These are phyloP conservation scores for Rhododendron kiyosumense DNA, from an alignment of 148 eudicot species.

Conservation along the genomic window DNA sequence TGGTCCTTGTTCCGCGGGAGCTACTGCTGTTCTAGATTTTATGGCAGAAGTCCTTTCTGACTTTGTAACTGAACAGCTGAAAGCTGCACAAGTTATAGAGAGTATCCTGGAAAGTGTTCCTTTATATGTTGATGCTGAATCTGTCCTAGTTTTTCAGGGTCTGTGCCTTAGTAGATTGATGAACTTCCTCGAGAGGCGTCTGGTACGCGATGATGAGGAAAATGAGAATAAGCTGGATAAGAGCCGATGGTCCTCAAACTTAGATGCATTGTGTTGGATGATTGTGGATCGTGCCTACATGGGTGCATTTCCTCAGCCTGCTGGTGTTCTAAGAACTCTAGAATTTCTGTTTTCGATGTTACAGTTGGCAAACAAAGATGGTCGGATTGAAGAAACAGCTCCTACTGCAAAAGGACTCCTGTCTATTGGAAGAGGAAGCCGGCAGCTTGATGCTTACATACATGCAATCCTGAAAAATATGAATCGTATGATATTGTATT, in stretches of 20 bases:
- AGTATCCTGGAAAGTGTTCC: constrained; percentile 83
- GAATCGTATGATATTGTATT: constrained; percentile 78
- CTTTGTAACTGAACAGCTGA: constrained; percentile 80
- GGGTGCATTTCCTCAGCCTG: constrained; percentile 97
- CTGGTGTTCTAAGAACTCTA: constrained; percentile 67
- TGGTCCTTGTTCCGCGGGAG: constrained; percentile 94
- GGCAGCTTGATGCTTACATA: constrained; percentile 85
- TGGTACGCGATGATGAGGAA: constrained; percentile 93
- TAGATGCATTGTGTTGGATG: constrained; percentile 80
- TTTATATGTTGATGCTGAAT: constrained; percentile 72
- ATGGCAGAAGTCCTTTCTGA: constrained; percentile 89
- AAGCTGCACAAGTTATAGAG: constrained; percentile 73
- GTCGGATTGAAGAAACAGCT: constrained; percentile 77
- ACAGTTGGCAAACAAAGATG: constrained; percentile 96
- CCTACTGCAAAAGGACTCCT: constrained; percentile 73
- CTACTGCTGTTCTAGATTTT: constrained; percentile 88
- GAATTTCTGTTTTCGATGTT: constrained; percentile 94
- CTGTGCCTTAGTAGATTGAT: constrained; percentile 89
- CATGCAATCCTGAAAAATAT: constrained; percentile 75
- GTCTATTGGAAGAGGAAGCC: constrained; percentile 84
- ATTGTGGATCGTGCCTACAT: constrained; percentile 94
- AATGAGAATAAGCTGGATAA: constrained; percentile 84
- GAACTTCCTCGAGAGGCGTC: constrained; percentile 96
- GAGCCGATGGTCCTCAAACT: constrained; percentile 79
- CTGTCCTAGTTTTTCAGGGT: constrained; percentile 89